These are phyloP conservation scores for Nemania serpens DNA, from an alignment of 2,329 filamentous ascomycete species.

Conservation along the genomic window DNA sequence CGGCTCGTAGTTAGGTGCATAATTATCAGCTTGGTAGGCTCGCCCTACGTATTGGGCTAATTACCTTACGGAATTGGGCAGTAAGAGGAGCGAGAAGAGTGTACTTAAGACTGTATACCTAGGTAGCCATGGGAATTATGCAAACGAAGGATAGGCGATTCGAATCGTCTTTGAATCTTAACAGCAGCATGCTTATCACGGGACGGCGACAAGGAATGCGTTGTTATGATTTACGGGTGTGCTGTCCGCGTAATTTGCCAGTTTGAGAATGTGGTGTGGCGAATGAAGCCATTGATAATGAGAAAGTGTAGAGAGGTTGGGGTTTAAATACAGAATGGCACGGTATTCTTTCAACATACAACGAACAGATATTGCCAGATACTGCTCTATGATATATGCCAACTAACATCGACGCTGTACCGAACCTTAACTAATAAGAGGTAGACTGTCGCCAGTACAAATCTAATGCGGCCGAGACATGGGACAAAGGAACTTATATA, in stretches of 20 bases:
- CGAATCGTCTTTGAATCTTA: not conserved
- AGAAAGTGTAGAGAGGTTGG: not conserved
- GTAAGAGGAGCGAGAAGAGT: too few relatives aligned
- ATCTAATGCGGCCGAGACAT: constrained; percentile 12
- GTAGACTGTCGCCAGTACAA: constrained; percentile 24
- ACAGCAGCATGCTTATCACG: not conserved
- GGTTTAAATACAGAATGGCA: not conserved
- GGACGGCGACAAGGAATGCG: not conserved
- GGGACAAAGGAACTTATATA: not conserved
- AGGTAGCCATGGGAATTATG: too few relatives aligned
- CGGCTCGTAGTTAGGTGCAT: too few relatives aligned
- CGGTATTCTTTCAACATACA: not conserved
- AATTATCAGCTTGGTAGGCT: too few relatives aligned
- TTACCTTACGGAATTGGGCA: too few relatives aligned
- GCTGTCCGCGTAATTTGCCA: not conserved
- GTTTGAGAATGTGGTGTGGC: not conserved
- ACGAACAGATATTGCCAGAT: constrained; percentile 5
- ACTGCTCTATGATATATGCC: constrained; percentile 16
- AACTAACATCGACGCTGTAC: constrained; percentile 3
- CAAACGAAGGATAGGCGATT: too few relatives aligned
- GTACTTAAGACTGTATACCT: too few relatives aligned
- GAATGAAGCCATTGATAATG: not conserved
- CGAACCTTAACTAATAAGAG: not conserved
- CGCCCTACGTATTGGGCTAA: too few relatives aligned
- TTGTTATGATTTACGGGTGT: not conserved